These are phyloP conservation scores for Fistulifera solaris DNA, from an alignment of 108 stramenopile species.

Conservation along the genomic window DNA sequence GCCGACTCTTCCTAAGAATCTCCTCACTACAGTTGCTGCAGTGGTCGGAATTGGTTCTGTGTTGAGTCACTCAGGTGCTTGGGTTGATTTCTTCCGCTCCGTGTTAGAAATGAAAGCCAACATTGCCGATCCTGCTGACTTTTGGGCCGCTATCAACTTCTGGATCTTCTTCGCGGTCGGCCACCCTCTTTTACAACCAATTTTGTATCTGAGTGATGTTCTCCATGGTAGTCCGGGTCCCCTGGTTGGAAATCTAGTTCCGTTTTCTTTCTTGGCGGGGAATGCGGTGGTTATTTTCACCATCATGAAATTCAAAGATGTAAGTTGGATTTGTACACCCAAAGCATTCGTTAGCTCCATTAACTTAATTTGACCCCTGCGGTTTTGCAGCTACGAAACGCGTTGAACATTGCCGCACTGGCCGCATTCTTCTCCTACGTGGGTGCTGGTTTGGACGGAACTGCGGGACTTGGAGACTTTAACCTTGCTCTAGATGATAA, in stretches of 20 bases:
- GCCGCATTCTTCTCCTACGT: conserved; percentile 70
- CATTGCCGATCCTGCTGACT: conserved; percentile 57
- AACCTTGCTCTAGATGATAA: conserved; percentile 81
- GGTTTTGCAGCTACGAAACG: conserved; percentile 59
- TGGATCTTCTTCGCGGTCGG: conserved; percentile 92
- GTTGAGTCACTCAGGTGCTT: conserved; percentile 55
- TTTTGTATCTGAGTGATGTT: conserved; percentile 82
- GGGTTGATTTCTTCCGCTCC: conserved; percentile 51
- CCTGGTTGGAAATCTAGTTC: conserved; percentile 59
- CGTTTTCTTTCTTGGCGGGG: conserved; percentile 51
- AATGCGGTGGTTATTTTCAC: conserved; percentile 64
- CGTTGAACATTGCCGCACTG: conserved; percentile 62
- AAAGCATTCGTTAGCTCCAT: no score
- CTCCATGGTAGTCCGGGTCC: conserved; percentile 83
- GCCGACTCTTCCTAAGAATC: conserved; percentile 33
- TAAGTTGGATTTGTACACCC: conserved; percentile 6
- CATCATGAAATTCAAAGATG: conserved; percentile 54
- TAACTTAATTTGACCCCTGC: background rate
- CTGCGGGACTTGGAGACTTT: conserved; percentile 72
- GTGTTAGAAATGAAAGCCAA: conserved; percentile 66
- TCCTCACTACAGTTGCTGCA: conserved; percentile 35
- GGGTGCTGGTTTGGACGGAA: conserved; percentile 77
- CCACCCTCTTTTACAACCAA: conserved; percentile 81
- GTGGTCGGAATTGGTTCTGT: conserved; percentile 41
- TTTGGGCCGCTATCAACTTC: conserved; percentile 76